These are phyloP conservation scores for Aspergillus udagawae DNA, from an alignment of 2,329 filamentous ascomycete species.

Conservation along the genomic window DNA sequence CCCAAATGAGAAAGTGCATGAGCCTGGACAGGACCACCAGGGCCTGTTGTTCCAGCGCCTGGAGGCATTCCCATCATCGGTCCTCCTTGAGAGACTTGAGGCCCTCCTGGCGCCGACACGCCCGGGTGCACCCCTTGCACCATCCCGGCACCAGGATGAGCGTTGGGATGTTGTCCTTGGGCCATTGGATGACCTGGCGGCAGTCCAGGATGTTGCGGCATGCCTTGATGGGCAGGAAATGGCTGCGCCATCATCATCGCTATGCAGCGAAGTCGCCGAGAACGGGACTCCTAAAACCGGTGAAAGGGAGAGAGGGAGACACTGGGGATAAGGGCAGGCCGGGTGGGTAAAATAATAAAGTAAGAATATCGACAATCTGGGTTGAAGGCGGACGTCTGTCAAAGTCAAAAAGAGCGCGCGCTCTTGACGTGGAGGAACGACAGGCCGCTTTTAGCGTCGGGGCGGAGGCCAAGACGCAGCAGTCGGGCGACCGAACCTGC, in stretches of 20 bases:
- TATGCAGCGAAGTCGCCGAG: conserved; percentile 32
- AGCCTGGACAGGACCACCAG: conserved; percentile 48
- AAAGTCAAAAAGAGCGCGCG: conserved; percentile 24
- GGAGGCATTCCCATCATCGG: conserved; percentile 64
- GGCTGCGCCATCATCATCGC: conserved; percentile 54
- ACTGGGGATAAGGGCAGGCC: neutral
- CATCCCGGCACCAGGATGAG: conserved; percentile 49
- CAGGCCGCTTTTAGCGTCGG: conserved; percentile 32
- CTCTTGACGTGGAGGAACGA: conserved; percentile 27
- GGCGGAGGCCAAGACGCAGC: conserved; percentile 34
- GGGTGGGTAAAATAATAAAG: conserved; percentile 3
- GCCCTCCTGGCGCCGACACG: conserved; percentile 55
- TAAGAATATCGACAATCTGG: conserved; percentile 9
- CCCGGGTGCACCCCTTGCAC: conserved; percentile 59
- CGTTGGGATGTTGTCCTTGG: conserved; percentile 53
- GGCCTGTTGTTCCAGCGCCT: conserved; percentile 50
- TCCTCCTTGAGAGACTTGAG: conserved; percentile 58
- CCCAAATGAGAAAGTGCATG: conserved; percentile 60
- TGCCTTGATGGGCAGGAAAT: conserved; percentile 57
- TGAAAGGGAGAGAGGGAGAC: conserved; percentile 4
- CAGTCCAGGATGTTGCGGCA: conserved; percentile 56
- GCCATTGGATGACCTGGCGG: conserved; percentile 60
- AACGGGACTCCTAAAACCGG: conserved; percentile 23
- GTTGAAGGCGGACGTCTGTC: conserved; percentile 13
- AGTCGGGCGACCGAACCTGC: conserved; percentile 29